phyloP scores from a whole-genome alignment of 2,329 filamentous ascomycete genomes.

The Tothia fuscella region DNA sequence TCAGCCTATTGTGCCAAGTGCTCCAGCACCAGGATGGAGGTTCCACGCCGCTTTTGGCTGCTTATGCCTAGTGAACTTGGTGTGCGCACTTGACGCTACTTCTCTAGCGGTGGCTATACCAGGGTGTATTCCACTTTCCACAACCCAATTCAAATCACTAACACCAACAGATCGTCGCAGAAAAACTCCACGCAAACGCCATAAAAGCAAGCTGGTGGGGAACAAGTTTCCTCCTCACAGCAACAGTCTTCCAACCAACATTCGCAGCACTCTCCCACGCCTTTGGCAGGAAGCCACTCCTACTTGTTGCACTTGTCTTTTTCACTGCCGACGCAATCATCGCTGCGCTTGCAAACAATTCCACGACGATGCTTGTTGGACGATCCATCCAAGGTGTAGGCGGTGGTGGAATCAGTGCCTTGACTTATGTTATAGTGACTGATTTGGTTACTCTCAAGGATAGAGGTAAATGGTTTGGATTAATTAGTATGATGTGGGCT shows the following conservation, averaged over 20 bases:
- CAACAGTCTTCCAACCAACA: slow-evolving; percentile 28
- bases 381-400: slow-evolving; percentile 28
- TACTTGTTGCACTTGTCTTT: slow-evolving; percentile 24
- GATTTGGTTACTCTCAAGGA: slow-evolving; percentile 33
- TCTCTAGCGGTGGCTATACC: slow-evolving; percentile 49
- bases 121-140: slow-evolving; percentile 13
- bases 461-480: slow-evolving; percentile 30
- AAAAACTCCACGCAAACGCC: slow-evolving; percentile 22
- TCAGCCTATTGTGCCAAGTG: too few species aligned
- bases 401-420: slow-evolving; percentile 28
- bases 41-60: slow-evolving; percentile 17
- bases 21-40: slow-evolving; percentile 15
- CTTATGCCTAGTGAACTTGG: slow-evolving; percentile 18
- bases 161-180: slow-evolving; percentile 22
- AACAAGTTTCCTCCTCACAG: slow-evolving; percentile 28
- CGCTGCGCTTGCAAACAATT: slow-evolving; percentile 25
- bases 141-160: slow-evolving; percentile 4
- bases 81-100: slow-evolving; percentile 48
- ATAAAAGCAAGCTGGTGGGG: slow-evolving; percentile 32
- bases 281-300: slow-evolving; percentile 27
- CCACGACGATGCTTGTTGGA: slow-evolving; percentile 26
- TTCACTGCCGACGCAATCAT: slow-evolving; percentile 26
- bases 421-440: slow-evolving; percentile 34
- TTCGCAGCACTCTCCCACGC: slow-evolving; percentile 27
- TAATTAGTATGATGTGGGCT: slow-evolving; percentile 35